Base-by-base conservation (phyloP, 108 stramenopile species). In the Pseudonitzschia multiseries region DNA sequence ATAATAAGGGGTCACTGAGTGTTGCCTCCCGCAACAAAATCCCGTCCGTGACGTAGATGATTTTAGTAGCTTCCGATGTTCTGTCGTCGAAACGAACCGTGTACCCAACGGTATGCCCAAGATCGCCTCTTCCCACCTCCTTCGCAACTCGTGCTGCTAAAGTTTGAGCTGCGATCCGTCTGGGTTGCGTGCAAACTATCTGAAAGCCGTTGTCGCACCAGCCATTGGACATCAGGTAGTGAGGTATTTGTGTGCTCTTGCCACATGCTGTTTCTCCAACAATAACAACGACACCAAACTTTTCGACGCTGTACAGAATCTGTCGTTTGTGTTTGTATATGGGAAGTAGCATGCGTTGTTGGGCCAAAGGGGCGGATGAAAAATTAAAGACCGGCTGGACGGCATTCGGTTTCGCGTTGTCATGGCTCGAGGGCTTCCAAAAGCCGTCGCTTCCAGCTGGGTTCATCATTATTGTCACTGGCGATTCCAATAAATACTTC, bases 211-310 rank as follows among this genome's bases (percentile, higher is more conserved):
- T 74, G 26, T 80, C 88, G 40, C 88, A 79, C 93, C 93, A 96
- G 64, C 96, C 93, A 69, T 90, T 88, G 70, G 97, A 95, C 32
- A 73, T 81, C 41, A 99, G 76, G 69, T 86, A 99, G 73, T 95
- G 96, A 12, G 97, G 98, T 32, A 99, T 71, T 74, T 98, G 97
- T 0, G 99, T 99, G 26, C 79, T 84, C 73, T 99, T 99, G 15
- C 98, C 99, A 53, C 79, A 85, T 26, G 70, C 70, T 1, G 99
- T 98, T 78, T 97, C 98, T 29, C 98, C 98, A 6, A 98, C 96
- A 31, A 99, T 77, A 2, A 98, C 86, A 0, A 97, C 68, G 4
- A 96, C 93, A 1, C 82, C 81, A 79, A 84, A 81, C 13, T 80
- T 69, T 62, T 93, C 93, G 65, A 96, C 70, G 0, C 86, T 71